These are phyloP conservation scores for Marasmius tenuissimus DNA, from an alignment of 1,284 basidiomycete species.

Conservation along the genomic window DNA sequence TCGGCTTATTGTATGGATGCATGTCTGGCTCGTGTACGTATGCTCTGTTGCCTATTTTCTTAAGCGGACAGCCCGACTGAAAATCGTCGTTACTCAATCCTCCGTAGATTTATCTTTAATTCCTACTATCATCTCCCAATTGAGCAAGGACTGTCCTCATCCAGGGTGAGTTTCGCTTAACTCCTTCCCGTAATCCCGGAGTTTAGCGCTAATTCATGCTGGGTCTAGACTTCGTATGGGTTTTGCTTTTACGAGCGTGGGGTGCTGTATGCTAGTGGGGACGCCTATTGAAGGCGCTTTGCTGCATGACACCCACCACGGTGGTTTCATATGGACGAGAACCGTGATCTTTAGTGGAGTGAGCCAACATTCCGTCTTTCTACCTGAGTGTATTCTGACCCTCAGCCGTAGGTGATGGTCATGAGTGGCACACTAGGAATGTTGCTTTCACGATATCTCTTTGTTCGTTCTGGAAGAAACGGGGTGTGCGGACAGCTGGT, in stretches of 20 bases:
- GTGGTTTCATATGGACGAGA: slow-evolving; percentile 30
- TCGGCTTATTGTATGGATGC: slow-evolving; percentile 49
- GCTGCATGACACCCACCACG: slow-evolving; percentile 21
- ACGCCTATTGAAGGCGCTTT: slow-evolving; percentile 48
- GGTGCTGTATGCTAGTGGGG: slow-evolving; percentile 45
- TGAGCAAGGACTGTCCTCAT: slow-evolving; percentile 42
- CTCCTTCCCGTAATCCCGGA: not conserved
- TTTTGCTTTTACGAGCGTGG: slow-evolving; percentile 51
- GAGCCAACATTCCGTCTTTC: slow-evolving; percentile 18
- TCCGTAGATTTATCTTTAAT: slow-evolving; percentile 47
- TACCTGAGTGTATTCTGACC: not conserved
- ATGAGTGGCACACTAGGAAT: slow-evolving; percentile 25
- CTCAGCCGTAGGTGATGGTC: slow-evolving; percentile 21
- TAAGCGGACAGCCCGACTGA: not conserved
- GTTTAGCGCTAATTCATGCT: not conserved
- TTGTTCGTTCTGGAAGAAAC: slow-evolving; percentile 20
- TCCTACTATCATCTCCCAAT: slow-evolving; percentile 43
- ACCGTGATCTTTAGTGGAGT: slow-evolving; percentile 42
- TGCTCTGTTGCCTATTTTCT: not conserved
- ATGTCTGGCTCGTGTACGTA: slow-evolving; percentile 48
- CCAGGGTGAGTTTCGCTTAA: slow-evolving; percentile 36
- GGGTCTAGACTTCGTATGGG: slow-evolving; percentile 46
- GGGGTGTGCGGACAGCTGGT: slow-evolving; percentile 17
- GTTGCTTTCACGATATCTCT: slow-evolving; percentile 25
- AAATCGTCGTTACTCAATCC: not conserved